Base-by-base conservation (phyloP, 129 eudicot genomes). In the Ambrosia artemisiifolia region DNA sequence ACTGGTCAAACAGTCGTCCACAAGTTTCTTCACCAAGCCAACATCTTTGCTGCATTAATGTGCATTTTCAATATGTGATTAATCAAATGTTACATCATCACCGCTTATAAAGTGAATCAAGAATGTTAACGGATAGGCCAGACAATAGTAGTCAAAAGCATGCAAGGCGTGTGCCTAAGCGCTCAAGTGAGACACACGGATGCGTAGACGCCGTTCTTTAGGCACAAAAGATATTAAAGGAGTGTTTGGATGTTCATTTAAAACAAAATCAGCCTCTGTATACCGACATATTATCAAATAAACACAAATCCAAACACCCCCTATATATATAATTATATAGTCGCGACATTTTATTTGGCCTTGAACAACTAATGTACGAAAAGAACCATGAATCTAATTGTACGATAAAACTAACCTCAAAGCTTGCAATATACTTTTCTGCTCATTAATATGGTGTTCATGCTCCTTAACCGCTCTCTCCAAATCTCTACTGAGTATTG, bases 371-470 rank as follows among this genome's bases (percentile, higher is more conserved):
- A 42, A 67, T 63, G 36, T 36, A 51, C 4, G 77, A 43, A 10
- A 78, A 66, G 55, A 65, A 64, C 54, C 73, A 13, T 10, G 16
- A 80, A 44, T 34, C 19, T 49, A 72, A 14, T 5, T 40, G 46
- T 11, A 72, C 32, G 36, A 49, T 71, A 62, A 4, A 35, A 61
- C 78, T 20, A 65, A 90, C 97, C 99, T 95, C 65, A 95, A 79
- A 63, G 97, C 81, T 69, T 81, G 97, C 97, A 95, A 85, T 69
- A 95, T 88, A 78, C 91, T 91, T 80, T 80, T 95, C 75, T 88
- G 99, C 85, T 95, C 96, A 36, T 71, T 75, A 56, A 91, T 74
- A 70, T 83, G 71, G 19, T 71, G 78, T 18, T 81, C 86, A 68
- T 88, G 96, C 35, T 91, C 97, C 85, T 82, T 85, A 49, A 91